Base-by-base conservation (phyloP, 2,329 filamentous ascomycete species). In the Cladosporium sp. region DNA sequence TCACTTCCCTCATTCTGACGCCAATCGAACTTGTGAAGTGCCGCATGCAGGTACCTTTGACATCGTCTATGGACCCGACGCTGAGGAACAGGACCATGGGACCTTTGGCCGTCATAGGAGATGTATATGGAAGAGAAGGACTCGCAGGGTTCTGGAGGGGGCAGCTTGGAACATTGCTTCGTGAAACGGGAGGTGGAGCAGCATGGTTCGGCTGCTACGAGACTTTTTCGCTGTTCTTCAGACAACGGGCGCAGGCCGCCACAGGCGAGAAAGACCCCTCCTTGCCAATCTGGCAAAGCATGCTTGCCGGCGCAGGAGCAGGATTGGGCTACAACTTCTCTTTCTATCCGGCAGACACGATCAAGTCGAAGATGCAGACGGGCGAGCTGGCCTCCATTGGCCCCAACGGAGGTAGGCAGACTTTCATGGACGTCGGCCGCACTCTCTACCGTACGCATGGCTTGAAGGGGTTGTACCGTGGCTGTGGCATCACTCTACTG, bases 21-120 rank as follows among this genome's bases (percentile, higher is more conserved):
- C 93, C 93, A 0, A 89, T 98, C 60, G 93, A 98, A 73, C 81
- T 98, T 49, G 87, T 98, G 67, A 98, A 98, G 73, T 98, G 93
- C 80, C 95, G 93, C 72, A 95, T 98, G 74, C 93, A 98, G 70
- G 91, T 92, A 1, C 89, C 80, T 13, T 52, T 73, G 4, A 66
- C 72, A 44, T 62, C 63, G 2, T 51, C 59, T 11, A 41, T 63
- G 43, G 64, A 68, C 41, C 57, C 62, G 1, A 61, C 52, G 2
- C 55, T 64, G 9, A 42, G 55, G 4, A 37, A 54, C 16, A 50
- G 22, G 3, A 60, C 66, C 1, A 55, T 65, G 6, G 67, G 73
- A 1, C 85, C 90, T 0, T 66, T 88, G 10, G 72, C 80, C 4
- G 83, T 96, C 40, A 86, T 97, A 41, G 77, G 79, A 22, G 83